Evolutionary conservation across 306 rosid species (phyloP), one percentile per base, ranked within the genome.

Genomic region (Pueraria montana): DNA sequence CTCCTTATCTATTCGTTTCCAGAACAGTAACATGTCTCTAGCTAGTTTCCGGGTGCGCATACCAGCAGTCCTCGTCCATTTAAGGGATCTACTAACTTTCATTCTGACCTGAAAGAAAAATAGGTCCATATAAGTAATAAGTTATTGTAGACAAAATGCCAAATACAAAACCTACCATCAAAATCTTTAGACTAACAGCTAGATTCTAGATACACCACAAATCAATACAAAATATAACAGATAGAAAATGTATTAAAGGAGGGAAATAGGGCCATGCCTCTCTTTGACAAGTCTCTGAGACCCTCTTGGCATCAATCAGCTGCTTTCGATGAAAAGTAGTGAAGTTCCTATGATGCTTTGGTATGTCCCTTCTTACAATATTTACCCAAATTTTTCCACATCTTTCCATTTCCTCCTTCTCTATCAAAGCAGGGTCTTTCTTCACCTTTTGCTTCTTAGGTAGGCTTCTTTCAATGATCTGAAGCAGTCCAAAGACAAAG

Each of bases 1-100:
- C 88, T 96, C 99, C 84, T 92, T 96, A 62, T 94, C 99, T 70
- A 94, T 90, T 90, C 98, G 88, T 82, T 96, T 96, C 98, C 98
- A 96, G 87, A 89, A 88, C 18, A 96, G 92, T 77, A 94, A 77
- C 94, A 94, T 92, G 80, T 96, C 99, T 83, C 98, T 92, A 84
- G 99, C 91, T 77, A 96, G 80, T 87, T 91, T 96, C 79, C 98
- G 89, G 62, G 99, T 94, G 77, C 98, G 98, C 80, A 91, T 87
- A 62, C 92, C 64, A 32, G 97, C 98, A 86, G 89, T 88, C 88
- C 87, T 91, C 74, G 89, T 89, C 89, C 90, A 84, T 86, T 96
- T 96, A 71, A 89, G 92, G 4, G 99, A 94, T 89, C 99, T 88
- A 81, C 94, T 92, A 73, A 92, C 89, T 89, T 94, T 96, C 90